Base-by-base conservation (phyloP, 495 filamentous ascomycete genomes). In the Penicillium bialowiezense region DNA sequence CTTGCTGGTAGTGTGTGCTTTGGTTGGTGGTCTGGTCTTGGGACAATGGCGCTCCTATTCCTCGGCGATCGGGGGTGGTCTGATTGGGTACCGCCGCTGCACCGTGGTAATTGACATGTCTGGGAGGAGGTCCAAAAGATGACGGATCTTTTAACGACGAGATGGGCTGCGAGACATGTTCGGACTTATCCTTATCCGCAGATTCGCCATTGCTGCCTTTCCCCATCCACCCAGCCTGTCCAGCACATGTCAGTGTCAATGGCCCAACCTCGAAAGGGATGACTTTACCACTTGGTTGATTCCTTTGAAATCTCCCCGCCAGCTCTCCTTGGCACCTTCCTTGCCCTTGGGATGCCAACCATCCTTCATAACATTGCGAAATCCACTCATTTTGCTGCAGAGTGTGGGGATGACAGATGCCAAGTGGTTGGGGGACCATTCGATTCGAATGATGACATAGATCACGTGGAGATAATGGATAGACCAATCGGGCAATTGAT, bases 61-160 rank as follows among this genome's bases (percentile, higher is more conserved):
- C 75, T 35, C 68, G 58, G 33, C 60, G 64, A 58, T 79, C 72
- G 2, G 78, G 76, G 2, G 75, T 78, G 4, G 63, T 68, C 44
- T 72, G 61, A 43, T 76, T 75, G 18, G 76, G 68, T 5, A 73
- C 56, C 8, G 78, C 74, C 5, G 68, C 67, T 2, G 67, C 68
- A 13, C 78, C 74, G 59, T 83, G 71, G 51, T 76, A 81, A 34
- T 76, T 77, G 57, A 77, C 64, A 52, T 81, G 77, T 53, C 86
- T 95, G 3, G 92, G 92, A 17, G 92, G 92, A 28, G 92, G 89
- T 3, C 80, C 90, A 64, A 98, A 97, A 10, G 84, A 78, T 0
- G 81, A 63, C 2, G 93, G 92, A 64, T 98, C 93, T 58, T 86
- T 85, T 15, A 98, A 75, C 2, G 86, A 75, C 3, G 83, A 78